phyloP scores from a whole-genome alignment of 164 flowering plant species.

The Berberis vulgaris region DNA sequence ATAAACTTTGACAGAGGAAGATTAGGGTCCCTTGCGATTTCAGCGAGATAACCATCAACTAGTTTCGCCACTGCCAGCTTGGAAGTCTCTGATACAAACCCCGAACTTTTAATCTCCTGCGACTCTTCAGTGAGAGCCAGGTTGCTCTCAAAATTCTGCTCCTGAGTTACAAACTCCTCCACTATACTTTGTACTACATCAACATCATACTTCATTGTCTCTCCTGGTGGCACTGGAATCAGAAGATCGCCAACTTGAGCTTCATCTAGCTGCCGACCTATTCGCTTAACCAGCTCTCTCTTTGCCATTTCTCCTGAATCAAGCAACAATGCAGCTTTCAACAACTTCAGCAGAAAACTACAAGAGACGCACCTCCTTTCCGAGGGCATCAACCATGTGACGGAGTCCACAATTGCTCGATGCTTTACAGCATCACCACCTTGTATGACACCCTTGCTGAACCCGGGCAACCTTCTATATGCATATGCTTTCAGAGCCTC shows the following conservation, averaged over 20 bases:
- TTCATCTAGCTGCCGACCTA: slow-evolving; percentile 80
- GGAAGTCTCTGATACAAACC: slow-evolving; percentile 61
- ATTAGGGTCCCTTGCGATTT: slow-evolving; percentile 73
- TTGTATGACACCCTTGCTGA: slow-evolving; percentile 39
- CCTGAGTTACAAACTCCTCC: slow-evolving; percentile 56
- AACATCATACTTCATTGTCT: slow-evolving; percentile 49
- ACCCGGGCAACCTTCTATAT: slow-evolving; percentile 56
- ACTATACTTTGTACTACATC: slow-evolving; percentile 51
- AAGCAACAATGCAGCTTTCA: slow-evolving; percentile 56
- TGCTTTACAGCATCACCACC: slow-evolving; percentile 31
- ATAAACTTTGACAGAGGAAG: slow-evolving; percentile 54
- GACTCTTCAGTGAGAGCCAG: slow-evolving; percentile 28
- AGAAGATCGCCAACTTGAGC: slow-evolving; percentile 72
- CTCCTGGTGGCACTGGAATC: slow-evolving; percentile 45
- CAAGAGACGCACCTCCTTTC: slow-evolving; percentile 68
- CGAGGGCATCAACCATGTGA: slow-evolving; percentile 63
- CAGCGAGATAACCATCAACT: slow-evolving; percentile 79
- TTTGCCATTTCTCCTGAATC: slow-evolving; percentile 48
- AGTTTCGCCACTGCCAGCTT: slow-evolving; percentile 83
- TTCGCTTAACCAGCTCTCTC: slow-evolving; percentile 46
- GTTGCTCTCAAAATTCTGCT: slow-evolving; percentile 30
- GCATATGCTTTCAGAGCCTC: slow-evolving; percentile 83
- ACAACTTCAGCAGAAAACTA: slow-evolving; percentile 62
- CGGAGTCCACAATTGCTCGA: slow-evolving; percentile 43
- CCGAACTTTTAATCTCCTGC: slow-evolving; percentile 38